Percentiles rank a stretch among this genome's conserved stretches.
Conservation (phyloP, 352 stramenopile genomes). For the Phytophthora europaea region DNA sequence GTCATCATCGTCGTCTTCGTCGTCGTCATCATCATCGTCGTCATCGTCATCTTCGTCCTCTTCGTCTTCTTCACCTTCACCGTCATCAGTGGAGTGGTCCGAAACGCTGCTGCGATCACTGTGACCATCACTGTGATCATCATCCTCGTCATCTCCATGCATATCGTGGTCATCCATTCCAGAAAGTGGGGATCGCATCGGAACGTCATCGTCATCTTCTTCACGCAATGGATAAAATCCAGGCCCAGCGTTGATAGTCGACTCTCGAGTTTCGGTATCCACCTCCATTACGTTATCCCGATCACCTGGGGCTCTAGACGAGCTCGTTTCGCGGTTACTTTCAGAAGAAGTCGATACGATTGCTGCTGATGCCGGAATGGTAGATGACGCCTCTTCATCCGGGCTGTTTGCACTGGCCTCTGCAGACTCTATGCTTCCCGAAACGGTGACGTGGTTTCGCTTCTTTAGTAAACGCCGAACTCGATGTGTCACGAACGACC, state of each 20-base stretch:
- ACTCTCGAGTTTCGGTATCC: constrained; percentile 14
- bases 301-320: neutral
- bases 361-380: constrained; percentile 5
- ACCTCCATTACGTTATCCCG: constrained; percentile 32
- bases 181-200: constrained; percentile 71
- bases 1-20: constrained; percentile 70
- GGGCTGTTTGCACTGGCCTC: neutral
- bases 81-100: constrained; percentile 60
- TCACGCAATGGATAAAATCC: constrained; percentile 36
- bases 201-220: constrained; percentile 66
- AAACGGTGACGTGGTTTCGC: constrained; percentile 29
- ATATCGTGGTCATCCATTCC: constrained; percentile 67
- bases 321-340: constrained; percentile 3
- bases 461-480: constrained; percentile 78
- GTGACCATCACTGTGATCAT: constrained; percentile 60
- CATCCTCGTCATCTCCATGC: constrained; percentile 54
- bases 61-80: constrained; percentile 57
- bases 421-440: constrained; percentile 6
- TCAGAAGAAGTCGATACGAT: constrained; percentile 1
- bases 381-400: neutral
- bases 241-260: constrained; percentile 8
- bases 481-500: constrained; percentile 83
- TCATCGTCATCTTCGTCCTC: constrained; percentile 77
- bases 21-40: constrained; percentile 72
- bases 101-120: constrained; percentile 76